phyloP scores from a whole-genome alignment of 139 green algal genomes.

The Chlamydomonas eustigma region DNA sequence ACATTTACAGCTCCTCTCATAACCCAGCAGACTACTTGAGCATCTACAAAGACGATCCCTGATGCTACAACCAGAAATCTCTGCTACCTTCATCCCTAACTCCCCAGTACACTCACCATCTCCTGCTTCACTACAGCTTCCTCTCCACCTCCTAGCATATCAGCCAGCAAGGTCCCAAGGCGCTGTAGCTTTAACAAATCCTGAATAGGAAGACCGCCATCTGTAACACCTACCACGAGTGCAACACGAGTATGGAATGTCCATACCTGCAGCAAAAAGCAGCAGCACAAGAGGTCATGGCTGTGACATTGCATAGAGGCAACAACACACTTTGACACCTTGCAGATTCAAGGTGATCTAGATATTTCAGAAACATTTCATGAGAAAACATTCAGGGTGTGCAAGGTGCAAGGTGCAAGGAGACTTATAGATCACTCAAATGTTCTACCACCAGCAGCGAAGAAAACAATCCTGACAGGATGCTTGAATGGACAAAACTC shows the following conservation, averaged over 20 bases:
- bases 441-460: too few species aligned
- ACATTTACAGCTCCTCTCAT: too few species aligned
- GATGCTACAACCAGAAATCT: not conserved
- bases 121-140: constrained; percentile 57
- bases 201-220: constrained; percentile 56
- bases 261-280: constrained; percentile 62
- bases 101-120: constrained; percentile 32
- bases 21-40: not conserved
- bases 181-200: constrained; percentile 56
- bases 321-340: too few species aligned
- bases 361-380: too few species aligned
- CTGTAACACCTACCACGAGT: constrained; percentile 75
- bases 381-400: too few species aligned
- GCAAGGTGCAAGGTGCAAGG: too few species aligned
- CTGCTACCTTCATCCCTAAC: not conserved
- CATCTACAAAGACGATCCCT: not conserved
- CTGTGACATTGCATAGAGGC: too few species aligned
- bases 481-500: too few species aligned
- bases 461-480: too few species aligned
- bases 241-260: constrained; percentile 73
- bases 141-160: constrained; percentile 53
- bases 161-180: constrained; percentile 60
- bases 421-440: too few species aligned
- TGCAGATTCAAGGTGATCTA: too few species aligned
- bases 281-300: not conserved